These are phyloP conservation scores for Balamuthia mandrillaris DNA, from an alignment of 208 protist species.

Conservation along the genomic window DNA sequence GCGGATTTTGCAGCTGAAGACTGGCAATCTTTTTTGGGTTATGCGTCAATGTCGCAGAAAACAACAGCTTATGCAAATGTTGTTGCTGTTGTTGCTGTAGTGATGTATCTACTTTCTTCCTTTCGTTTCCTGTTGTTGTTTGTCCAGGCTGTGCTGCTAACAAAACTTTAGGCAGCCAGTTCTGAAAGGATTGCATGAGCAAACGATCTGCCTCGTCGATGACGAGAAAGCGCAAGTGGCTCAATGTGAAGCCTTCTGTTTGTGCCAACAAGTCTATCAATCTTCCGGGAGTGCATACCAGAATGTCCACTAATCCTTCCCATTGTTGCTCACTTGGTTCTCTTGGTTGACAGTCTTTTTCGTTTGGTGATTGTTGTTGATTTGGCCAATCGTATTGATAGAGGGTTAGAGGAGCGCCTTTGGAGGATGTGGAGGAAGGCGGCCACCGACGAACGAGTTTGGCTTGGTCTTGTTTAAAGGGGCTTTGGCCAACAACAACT, in stretches of 20 bases:
- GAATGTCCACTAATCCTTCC: constrained; percentile 53
- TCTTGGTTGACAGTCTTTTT: background rate
- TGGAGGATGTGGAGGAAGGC: background rate
- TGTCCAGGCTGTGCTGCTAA: constrained; percentile 7
- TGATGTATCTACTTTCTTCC: background rate
- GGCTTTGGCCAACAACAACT: constrained; percentile 20
- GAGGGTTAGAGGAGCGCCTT: background rate
- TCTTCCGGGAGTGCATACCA: constrained; percentile 65
- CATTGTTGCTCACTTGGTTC: background rate
- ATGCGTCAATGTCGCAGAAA: constrained; percentile 76
- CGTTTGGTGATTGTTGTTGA: background rate
- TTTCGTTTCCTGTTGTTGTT: background rate
- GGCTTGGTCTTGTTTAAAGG: constrained; percentile 12
- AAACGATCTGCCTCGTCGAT: constrained; percentile 79
- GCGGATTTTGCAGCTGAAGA: constrained; percentile 67
- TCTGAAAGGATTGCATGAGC: constrained; percentile 69
- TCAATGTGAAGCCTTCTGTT: constrained; percentile 59
- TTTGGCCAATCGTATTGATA: background rate
- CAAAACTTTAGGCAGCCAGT: constrained; percentile 67
- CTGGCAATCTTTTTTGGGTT: constrained; percentile 71
- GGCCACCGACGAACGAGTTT: background rate
- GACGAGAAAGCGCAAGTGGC: constrained; percentile 73
- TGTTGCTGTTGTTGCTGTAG: background rate
- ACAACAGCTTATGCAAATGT: constrained; percentile 67
- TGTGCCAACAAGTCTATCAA: constrained; percentile 53